Conservation (phyloP, 116 monocot species). For the Phalaenopsis hybrid region DNA sequence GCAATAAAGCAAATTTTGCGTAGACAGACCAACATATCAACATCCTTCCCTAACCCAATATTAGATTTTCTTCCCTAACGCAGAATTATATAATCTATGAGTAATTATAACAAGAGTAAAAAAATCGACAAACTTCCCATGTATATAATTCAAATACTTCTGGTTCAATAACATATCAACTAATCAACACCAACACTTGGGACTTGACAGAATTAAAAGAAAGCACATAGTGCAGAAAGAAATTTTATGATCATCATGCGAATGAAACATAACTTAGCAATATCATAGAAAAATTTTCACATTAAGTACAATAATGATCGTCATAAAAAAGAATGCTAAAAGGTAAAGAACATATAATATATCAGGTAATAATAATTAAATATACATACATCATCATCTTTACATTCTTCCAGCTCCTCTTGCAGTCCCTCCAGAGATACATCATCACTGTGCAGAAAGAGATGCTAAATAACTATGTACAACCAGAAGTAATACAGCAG, state of each 20-base stretch:
- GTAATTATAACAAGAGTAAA: not conserved
- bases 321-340: not conserved
- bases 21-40: not conserved
- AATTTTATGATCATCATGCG: not conserved
- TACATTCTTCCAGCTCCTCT: conserved; percentile 81
- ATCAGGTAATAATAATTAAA: not conserved
- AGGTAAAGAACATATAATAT: not conserved
- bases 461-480: not conserved
- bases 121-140: not conserved
- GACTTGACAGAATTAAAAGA: not conserved
- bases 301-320: not conserved
- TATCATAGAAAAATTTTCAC: not conserved
- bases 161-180: not conserved
- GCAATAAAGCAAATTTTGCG: not conserved
- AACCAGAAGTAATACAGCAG: not conserved
- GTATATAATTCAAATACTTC: not conserved
- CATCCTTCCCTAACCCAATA: not conserved
- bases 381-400: conserved; percentile 48
- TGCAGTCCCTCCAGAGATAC: conserved; percentile 62
- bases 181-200: not conserved
- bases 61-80: not conserved
- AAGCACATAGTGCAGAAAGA: not conserved
- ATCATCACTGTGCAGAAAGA: conserved; percentile 42
- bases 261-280: not conserved
- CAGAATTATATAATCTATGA: not conserved